Conservation (phyloP, 2,329 filamentous ascomycete genomes). For the Endocalyx cinctus region DNA sequence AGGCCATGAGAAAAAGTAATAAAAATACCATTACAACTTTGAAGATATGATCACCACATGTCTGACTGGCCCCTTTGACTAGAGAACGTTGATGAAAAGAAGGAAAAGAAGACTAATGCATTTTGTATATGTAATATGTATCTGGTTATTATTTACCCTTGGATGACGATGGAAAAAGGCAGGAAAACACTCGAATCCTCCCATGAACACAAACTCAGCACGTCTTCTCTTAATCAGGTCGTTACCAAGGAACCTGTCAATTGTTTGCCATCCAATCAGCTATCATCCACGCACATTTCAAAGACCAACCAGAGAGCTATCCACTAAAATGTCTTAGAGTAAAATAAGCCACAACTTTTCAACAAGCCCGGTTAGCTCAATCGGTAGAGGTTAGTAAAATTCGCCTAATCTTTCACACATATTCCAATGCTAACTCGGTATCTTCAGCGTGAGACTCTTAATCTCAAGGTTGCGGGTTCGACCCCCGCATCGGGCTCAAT, state of each 20-base stretch:
- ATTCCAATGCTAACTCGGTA: too few species aligned
- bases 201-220: too few species aligned
- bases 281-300: background rate
- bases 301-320: background rate
- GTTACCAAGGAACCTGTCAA: too few species aligned
- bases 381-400: too few species aligned
- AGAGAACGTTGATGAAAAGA: too few species aligned
- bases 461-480: slow-evolving; percentile 38
- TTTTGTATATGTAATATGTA: background rate
- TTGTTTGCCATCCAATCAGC: too few species aligned
- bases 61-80: too few species aligned
- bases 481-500: slow-evolving; percentile 46
- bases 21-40: background rate
- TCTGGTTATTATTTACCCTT: background rate
- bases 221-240: too few species aligned
- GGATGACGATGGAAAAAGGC: background rate
- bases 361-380: background rate
- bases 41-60: background rate
- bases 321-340: background rate
- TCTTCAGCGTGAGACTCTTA: slow-evolving; percentile 70
- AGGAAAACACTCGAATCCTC: too few species aligned
- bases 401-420: too few species aligned
- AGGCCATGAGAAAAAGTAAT: slow-evolving; percentile 55
- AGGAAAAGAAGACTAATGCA: background rate
- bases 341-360: background rate